Evolutionary conservation across 2,329 filamentous ascomycete genomes (phyloP).

Genomic region (Arthrocladium fulminans): DNA sequence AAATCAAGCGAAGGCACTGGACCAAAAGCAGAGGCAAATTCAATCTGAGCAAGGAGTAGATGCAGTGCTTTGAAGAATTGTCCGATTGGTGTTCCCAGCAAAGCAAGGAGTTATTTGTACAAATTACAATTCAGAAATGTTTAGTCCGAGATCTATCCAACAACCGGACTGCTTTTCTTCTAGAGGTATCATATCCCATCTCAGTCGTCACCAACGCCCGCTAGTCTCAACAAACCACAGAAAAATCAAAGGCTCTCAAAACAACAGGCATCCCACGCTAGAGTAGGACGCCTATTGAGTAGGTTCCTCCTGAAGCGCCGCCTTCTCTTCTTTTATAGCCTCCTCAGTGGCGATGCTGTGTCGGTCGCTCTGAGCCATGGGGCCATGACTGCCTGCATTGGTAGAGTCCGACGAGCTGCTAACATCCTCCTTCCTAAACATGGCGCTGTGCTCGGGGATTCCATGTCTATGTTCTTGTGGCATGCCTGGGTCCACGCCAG

Average conservation of each 20-base stretch:
- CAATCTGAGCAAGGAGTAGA: no score
- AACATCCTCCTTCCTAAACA: constrained; percentile 39
- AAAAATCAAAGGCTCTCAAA: neutral
- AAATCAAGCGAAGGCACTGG: no score
- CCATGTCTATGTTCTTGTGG: constrained; percentile 53
- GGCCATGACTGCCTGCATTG: constrained; percentile 7
- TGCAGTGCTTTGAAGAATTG: no score
- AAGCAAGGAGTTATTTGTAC: neutral
- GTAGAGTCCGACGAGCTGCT: constrained; percentile 6
- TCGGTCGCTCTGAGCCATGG: constrained; percentile 16
- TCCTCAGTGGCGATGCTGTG: constrained; percentile 20
- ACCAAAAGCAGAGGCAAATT: no score
- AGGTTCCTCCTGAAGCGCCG: constrained; percentile 9
- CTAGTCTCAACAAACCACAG: neutral
- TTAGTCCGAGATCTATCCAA: neutral
- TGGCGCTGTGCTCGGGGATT: constrained; percentile 52
- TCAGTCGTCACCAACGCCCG: neutral
- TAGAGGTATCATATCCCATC: neutral
- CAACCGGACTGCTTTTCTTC: neutral
- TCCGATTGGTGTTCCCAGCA: neutral
- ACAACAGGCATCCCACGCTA: no score
- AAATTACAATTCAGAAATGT: neutral
- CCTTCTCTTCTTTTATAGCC: neutral
- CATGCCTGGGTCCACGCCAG: constrained; percentile 39
- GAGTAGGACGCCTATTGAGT: neutral